Percentiles rank a stretch among this genome's conserved stretches.
Conservation (phyloP, 441 rosid genomes). For the Arabidopsis lyrata region DNA sequence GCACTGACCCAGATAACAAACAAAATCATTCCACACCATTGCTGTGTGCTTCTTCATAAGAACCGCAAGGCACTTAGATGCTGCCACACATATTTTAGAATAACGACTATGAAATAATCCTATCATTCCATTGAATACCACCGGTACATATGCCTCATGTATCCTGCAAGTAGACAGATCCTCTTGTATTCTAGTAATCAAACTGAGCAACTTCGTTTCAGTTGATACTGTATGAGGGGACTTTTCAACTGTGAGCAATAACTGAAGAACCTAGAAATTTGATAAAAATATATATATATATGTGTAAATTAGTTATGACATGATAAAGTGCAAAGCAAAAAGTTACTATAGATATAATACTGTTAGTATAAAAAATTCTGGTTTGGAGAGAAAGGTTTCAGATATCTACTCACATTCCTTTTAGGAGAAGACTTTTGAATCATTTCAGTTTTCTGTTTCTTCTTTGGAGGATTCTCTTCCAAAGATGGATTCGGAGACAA, state of each 20-base stretch:
- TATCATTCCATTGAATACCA: slow-evolving; percentile 70
- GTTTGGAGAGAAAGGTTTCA: too few species aligned
- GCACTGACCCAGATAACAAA: slow-evolving; percentile 56
- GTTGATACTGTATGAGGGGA: slow-evolving; percentile 59
- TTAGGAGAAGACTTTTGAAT: slow-evolving; percentile 43
- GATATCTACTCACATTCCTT: slow-evolving; percentile 57
- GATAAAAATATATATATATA: too few species aligned
- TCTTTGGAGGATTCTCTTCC: slow-evolving; percentile 54
- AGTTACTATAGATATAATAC: background rate
- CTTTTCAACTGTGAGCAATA: slow-evolving; percentile 62
- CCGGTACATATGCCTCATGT: slow-evolving; percentile 58
- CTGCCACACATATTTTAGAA: slow-evolving; percentile 68
- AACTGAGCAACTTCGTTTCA: slow-evolving; percentile 48
- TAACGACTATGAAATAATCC: slow-evolving; percentile 81
- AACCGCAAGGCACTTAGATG: slow-evolving; percentile 77
- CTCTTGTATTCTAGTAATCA: slow-evolving; percentile 64
- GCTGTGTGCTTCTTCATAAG: slow-evolving; percentile 58
- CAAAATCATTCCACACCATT: slow-evolving; percentile 72
- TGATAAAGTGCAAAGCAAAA: slow-evolving; percentile 22
- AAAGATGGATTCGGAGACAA: slow-evolving; percentile 20
- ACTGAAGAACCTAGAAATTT: slow-evolving; percentile 73
- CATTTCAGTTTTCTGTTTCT: slow-evolving; percentile 60
- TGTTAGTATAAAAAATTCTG: slow-evolving; percentile 9
- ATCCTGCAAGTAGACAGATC: slow-evolving; percentile 73
- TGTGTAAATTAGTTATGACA: slow-evolving; percentile 18